phyloP scores from a whole-genome alignment of 441 rosid genomes.

The Macaranga tanarius region DNA sequence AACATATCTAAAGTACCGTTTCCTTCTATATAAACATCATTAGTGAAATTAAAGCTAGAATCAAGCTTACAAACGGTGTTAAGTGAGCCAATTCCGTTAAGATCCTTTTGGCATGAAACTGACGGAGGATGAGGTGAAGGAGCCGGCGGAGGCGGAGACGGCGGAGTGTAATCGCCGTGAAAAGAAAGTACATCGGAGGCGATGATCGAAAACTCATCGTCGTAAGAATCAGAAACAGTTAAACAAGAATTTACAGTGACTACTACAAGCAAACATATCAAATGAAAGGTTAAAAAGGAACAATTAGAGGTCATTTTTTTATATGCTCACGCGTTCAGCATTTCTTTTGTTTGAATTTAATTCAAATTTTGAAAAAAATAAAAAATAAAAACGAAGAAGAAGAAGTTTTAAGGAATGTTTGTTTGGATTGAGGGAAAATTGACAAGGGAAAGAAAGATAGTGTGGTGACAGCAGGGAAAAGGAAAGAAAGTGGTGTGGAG shows the following conservation, averaged over 20 bases:
- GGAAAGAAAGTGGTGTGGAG: not conserved
- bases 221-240: conserved; percentile 11
- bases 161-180: conserved; percentile 34
- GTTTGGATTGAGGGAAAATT: not conserved
- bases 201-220: conserved; percentile 15
- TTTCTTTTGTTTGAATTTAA: not conserved
- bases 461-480: not conserved
- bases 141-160: conserved; percentile 30
- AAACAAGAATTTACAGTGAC: not conserved
- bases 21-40: conserved; percentile 55
- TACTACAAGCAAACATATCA: not conserved
- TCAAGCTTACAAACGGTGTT: conserved; percentile 54
- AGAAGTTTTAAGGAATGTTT: conserved; percentile 1
- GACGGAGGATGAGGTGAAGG: conserved; percentile 29
- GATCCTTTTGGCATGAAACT: conserved; percentile 53
- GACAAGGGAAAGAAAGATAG: not conserved
- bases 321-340: too few species aligned
- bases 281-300: not conserved
- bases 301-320: conserved; percentile 17
- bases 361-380: too few species aligned
- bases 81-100: conserved; percentile 55
- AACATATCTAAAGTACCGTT: conserved; percentile 49
- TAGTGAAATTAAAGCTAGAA: conserved; percentile 41
- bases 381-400: not conserved
- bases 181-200: conserved; percentile 19